Evolutionary conservation across 2,329 filamentous ascomycete species (phyloP), one percentile per base, ranked within the genome.

Genomic region (Mollisia scopiformis): DNA sequence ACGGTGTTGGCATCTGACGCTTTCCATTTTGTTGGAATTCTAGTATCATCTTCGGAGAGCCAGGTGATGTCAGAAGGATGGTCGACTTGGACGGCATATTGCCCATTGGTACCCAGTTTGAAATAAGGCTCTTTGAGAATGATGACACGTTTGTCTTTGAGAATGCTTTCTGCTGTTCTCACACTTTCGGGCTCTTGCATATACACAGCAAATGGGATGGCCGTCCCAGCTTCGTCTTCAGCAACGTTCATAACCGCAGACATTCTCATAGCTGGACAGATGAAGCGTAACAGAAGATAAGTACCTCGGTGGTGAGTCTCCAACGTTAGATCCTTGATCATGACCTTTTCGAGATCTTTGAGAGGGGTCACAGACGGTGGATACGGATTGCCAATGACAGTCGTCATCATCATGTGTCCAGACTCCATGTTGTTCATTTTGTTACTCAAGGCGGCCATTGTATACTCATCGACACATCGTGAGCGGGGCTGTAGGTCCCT

Each of bases 91-190:
- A 86, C 33, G 0, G 72, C 74, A 67, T 80, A 82, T 0, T 71
- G 51, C 2, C 77, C 77, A 28, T 78, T 69, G 0, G 67, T 69
- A 25, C 74, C 73, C 0, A 68, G 30, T 62, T 80, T 82, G 64
- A 85, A 77, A 65, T 78, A 86, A 0, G 83, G 82, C 59, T 86
- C 83, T 62, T 85, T 87, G 28, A 86, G 55, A 28, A 85, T 66
- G 11, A 78, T 73, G 0, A 79, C 66, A 13, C 69, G 72, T 1
- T 73, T 72, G 5, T 71, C 56, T 0, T 66, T 60, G 2, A 84
- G 54, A 0, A 77, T 66, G 6, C 79, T 69, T 3, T 74, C 63
- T 0, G 68, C 69, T 4, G 75, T 65, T 0, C 76, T 46, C 6
- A 51, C n/a, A 30, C 56, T 28, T 31, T 62, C 60, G 4, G 43